These are phyloP conservation scores for Cladosporium sphaerospermum DNA, from an alignment of 2,329 filamentous ascomycete species.

Conservation along the genomic window DNA sequence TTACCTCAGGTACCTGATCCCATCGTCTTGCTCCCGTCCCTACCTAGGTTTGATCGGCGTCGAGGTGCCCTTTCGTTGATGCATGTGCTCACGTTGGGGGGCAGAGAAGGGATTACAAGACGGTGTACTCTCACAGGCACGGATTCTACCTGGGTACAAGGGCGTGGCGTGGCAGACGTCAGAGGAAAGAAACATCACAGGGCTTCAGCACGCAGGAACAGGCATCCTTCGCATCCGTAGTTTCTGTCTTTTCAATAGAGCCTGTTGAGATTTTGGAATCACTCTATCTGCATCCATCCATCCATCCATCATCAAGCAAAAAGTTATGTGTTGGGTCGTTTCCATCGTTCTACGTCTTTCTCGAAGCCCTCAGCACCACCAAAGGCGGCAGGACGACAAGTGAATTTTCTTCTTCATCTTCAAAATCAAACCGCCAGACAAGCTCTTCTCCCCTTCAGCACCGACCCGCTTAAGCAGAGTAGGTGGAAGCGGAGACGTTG, in stretches of 20 bases:
- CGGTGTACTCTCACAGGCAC: too few species aligned
- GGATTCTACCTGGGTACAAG: too few species aligned
- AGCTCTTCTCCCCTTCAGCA: background rate
- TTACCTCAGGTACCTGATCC: too few species aligned
- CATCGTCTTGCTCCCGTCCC: too few species aligned
- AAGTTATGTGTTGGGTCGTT: conserved; percentile 2
- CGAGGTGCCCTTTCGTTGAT: too few species aligned
- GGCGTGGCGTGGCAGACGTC: too few species aligned
- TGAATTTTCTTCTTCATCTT: background rate
- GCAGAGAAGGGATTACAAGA: too few species aligned
- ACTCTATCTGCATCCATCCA: conserved; percentile 11
- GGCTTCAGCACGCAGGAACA: too few species aligned
- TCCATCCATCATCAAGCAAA: background rate
- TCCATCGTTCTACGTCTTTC: conserved; percentile 3
- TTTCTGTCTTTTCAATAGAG: background rate
- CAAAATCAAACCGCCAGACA: background rate
- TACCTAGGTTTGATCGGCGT: too few species aligned
- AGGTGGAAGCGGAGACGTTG: conserved; percentile 94
- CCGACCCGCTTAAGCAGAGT: conserved; percentile 66
- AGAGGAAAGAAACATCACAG: too few species aligned
- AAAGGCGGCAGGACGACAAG: background rate
- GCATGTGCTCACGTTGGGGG: too few species aligned
- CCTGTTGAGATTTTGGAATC: background rate
- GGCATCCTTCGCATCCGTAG: too few species aligned
- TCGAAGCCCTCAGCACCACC: background rate